These are phyloP conservation scores for Irpex lacteus DNA, from an alignment of 1,284 basidiomycete species.

Conservation along the genomic window DNA sequence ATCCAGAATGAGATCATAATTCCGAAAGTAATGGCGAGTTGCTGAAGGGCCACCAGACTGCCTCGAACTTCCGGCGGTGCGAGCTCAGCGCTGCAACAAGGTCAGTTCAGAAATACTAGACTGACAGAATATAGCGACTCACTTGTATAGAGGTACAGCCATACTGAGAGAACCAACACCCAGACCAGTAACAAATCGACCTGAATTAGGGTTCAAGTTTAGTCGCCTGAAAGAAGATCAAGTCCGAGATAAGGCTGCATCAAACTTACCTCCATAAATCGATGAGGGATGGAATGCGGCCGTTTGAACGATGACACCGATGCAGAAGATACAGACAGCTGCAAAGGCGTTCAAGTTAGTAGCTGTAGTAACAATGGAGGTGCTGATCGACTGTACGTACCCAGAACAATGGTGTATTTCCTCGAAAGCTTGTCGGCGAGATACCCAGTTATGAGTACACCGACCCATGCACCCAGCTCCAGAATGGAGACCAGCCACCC, in stretches of 20 bases:
- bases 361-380: neutral
- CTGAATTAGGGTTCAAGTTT: conserved; percentile 26
- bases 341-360: conserved; percentile 2
- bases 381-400: conserved; percentile 30
- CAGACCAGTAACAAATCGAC: conserved; percentile 74
- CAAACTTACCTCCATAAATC: conserved; percentile 57
- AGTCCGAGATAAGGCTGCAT: too few species aligned
- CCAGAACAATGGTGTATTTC: conserved; percentile 67
- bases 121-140: conserved; percentile 15
- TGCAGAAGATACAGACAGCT: conserved; percentile 66
- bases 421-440: conserved; percentile 71
- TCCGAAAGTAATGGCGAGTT: conserved; percentile 76
- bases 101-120: conserved; percentile 16
- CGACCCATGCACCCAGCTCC: conserved; percentile 71
- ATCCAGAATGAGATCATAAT: conserved; percentile 80
- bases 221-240: too few species aligned
- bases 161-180: conserved; percentile 76
- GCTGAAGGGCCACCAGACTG: conserved; percentile 78
- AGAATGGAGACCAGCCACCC: conserved; percentile 72
- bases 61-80: conserved; percentile 83
- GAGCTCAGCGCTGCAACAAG: conserved; percentile 48
- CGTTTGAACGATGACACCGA: conserved; percentile 69
- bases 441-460: conserved; percentile 66
- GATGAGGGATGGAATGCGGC: conserved; percentile 51
- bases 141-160: conserved; percentile 77